phyloP scores from a whole-genome alignment of 2,329 filamentous ascomycete genomes.

The Colletotrichum salicis region DNA sequence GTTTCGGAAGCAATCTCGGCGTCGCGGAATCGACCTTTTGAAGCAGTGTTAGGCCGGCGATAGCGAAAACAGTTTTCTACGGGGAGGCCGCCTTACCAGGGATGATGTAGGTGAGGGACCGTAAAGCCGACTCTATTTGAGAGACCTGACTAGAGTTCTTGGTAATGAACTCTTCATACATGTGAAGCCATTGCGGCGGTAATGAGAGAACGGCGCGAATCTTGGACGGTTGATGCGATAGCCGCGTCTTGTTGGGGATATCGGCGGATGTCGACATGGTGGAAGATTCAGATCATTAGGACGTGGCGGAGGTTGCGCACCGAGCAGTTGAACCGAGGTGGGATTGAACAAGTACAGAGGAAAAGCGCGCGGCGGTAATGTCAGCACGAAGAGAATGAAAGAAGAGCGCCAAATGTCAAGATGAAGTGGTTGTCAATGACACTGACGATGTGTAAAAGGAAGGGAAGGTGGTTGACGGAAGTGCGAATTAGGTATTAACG shows the following conservation, averaged over 20 bases:
- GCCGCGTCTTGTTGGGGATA: conserved; percentile 32
- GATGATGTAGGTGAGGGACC: conserved; percentile 95
- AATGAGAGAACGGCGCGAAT: conserved; percentile 57
- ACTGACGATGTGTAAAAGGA: background rate
- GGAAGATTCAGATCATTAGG: conserved; percentile 8
- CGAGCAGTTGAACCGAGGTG: background rate
- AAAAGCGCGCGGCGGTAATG: background rate
- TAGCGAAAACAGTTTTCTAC: background rate
- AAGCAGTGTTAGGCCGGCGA: background rate
- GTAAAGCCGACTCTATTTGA: conserved; percentile 92
- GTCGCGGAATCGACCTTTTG: conserved; percentile 82
- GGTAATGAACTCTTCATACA: conserved; percentile 91
- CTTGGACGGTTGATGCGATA: conserved; percentile 27
- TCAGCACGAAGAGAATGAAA: background rate
- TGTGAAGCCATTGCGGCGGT: conserved; percentile 73
- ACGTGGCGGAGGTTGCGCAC: background rate
- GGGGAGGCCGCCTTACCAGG: conserved; percentile 67
- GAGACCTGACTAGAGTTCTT: conserved; percentile 94
- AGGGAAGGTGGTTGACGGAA: background rate
- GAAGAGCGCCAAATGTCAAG: background rate
- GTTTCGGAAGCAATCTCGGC: conserved; percentile 96
- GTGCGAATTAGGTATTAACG: background rate
- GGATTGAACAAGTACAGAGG: background rate
- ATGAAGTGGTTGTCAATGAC: background rate
- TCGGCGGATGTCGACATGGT: conserved; percentile 35